Evolutionary conservation across 2,329 filamentous ascomycete species (phyloP).

Genomic region (Ascomycota sp.): DNA sequence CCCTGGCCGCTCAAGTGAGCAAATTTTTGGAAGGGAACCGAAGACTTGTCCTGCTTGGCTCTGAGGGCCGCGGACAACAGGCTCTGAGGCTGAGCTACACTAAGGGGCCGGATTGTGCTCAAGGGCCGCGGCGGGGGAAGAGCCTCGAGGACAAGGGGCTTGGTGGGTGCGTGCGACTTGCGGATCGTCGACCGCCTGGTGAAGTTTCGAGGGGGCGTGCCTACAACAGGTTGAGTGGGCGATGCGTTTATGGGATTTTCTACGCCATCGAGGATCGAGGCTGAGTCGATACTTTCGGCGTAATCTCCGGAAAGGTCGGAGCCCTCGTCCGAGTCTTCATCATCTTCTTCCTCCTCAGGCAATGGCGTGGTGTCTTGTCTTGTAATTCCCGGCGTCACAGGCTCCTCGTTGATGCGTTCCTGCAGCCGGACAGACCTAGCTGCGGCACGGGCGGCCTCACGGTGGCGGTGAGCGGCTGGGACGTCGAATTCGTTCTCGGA

Average conservation of each 20-base stretch:
- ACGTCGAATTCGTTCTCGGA: conserved; percentile 61
- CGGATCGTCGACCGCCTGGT: conserved; percentile 39
- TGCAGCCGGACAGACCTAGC: conserved; percentile 17
- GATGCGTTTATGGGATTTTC: conserved; percentile 34
- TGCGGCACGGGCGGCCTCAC: conserved; percentile 36
- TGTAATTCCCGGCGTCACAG: conserved; percentile 14
- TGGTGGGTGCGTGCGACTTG: conserved; percentile 32
- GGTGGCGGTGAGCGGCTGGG: conserved; percentile 38
- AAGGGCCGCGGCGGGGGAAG: conserved; percentile 49
- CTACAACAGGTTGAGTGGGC: conserved; percentile 33
- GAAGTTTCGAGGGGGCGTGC: conserved; percentile 39
- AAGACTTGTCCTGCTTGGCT: conserved; percentile 44
- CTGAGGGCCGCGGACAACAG: conserved; percentile 50
- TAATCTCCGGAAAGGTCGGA: conserved; percentile 44
- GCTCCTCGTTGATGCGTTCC: conserved; percentile 17
- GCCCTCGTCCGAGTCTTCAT: conserved; percentile 32
- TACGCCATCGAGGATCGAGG: conserved; percentile 45
- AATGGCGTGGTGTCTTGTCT: conserved; percentile 27
- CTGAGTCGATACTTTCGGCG: conserved; percentile 44
- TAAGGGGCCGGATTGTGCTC: conserved; percentile 39
- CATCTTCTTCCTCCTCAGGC: conserved; percentile 32
- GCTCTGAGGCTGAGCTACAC: conserved; percentile 46
- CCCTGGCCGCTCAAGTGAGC: conserved; percentile 57
- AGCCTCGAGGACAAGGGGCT: conserved; percentile 36
- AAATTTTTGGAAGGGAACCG: conserved; percentile 54